Conservation (phyloP, 1,139 yeast genomes). For the Candida smagusa region DNA sequence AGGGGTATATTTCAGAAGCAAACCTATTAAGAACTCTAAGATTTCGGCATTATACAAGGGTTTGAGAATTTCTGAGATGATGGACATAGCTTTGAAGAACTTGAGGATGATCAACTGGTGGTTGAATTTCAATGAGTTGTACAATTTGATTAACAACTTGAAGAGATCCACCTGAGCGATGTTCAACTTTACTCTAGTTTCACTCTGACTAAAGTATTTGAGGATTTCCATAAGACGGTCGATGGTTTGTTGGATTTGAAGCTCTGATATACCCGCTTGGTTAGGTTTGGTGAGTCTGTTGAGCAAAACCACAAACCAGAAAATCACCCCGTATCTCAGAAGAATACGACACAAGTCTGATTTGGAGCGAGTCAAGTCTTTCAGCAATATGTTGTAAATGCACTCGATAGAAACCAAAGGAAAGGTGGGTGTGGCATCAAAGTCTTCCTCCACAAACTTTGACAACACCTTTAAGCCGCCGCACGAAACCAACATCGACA, state of each 20-base stretch:
- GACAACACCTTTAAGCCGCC: constrained; percentile 55
- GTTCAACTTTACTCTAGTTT: constrained; percentile 38
- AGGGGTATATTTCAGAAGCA: constrained; percentile 29
- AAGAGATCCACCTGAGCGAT: constrained; percentile 44
- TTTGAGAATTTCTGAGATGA: constrained; percentile 33
- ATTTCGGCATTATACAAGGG: constrained; percentile 39
- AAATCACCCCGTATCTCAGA: constrained; percentile 46
- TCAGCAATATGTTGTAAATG: constrained; percentile 40
- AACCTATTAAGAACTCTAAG: constrained; percentile 36
- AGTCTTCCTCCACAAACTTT: constrained; percentile 55
- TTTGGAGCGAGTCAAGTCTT: constrained; percentile 44
- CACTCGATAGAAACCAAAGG: constrained; percentile 48
- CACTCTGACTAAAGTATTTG: constrained; percentile 41
- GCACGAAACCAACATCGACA: constrained; percentile 52
- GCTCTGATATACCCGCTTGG: constrained; percentile 13
- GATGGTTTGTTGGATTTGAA: constrained; percentile 26
- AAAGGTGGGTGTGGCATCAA: constrained; percentile 41
- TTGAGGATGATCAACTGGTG: constrained; percentile 41
- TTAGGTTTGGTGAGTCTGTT: constrained; percentile 21
- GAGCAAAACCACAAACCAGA: constrained; percentile 47
- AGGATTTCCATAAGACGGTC: constrained; percentile 39
- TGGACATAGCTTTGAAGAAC: constrained; percentile 43
- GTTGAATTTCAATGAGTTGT: constrained; percentile 24
- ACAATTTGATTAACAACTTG: constrained; percentile 41
- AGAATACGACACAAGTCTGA: constrained; percentile 56